Percentiles rank a stretch among this genome's conserved stretches.
Evolutionary conservation across 1,284 basidiomycete genomes (phyloP).

Genomic region (Fomitopsis schrenkii): DNA sequence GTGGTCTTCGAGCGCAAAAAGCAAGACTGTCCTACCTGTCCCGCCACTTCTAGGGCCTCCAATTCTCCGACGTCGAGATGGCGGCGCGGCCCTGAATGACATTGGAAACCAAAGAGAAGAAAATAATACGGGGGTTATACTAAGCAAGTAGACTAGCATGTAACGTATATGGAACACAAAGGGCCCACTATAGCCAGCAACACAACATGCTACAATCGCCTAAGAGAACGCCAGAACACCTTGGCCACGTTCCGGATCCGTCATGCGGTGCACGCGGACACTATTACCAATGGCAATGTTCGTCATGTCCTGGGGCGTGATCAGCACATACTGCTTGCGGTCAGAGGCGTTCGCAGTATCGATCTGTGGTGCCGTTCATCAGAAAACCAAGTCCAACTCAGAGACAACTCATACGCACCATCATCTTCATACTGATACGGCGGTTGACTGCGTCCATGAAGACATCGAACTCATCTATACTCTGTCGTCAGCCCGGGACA

Average conservation of each 20-base stretch:
- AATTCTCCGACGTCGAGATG: no score
- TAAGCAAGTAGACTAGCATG: not conserved
- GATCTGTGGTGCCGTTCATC: constrained; percentile 44
- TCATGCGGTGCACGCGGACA: constrained; percentile 75
- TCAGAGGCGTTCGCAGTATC: constrained; percentile 82
- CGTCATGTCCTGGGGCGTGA: constrained; percentile 86
- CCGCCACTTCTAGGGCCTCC: no score
- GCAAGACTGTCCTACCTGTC: no score
- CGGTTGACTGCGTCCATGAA: constrained; percentile 97
- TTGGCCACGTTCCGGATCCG: constrained; percentile 72
- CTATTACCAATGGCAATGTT: constrained; percentile 56
- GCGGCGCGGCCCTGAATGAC: no score
- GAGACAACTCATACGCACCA: constrained; percentile 47
- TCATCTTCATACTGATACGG: constrained; percentile 87
- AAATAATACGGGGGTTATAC: no score
- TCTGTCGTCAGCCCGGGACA: not conserved
- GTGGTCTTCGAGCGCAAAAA: no score
- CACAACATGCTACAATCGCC: not conserved
- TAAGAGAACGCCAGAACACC: constrained; percentile 43
- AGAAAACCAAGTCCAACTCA: not conserved
- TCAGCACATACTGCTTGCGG: constrained; percentile 88
- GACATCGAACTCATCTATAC: constrained; percentile 84
- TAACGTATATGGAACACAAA: no score
- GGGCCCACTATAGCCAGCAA: not conserved
- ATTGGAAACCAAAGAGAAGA: no score